Evolutionary conservation across 2,329 filamentous ascomycete species (phyloP).

Genomic region (Xylaria hypoxylon): DNA sequence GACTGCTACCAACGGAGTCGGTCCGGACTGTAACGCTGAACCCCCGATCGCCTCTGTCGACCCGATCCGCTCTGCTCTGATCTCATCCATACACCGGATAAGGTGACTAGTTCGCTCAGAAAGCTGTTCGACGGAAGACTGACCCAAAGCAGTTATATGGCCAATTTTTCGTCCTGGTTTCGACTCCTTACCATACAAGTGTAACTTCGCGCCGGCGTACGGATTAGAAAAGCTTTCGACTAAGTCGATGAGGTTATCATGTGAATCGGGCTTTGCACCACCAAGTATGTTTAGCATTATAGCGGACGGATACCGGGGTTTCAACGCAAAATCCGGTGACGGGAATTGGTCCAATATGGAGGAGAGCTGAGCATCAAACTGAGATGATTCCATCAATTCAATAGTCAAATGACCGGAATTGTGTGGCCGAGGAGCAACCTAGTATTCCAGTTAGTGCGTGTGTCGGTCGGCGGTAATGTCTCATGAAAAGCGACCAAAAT

Average conservation of each 20-base stretch:
- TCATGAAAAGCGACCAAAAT: not conserved
- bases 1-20: constrained; percentile 73
- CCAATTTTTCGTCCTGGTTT: constrained; percentile 94
- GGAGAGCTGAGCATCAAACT: constrained; percentile 90
- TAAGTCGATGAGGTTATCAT: constrained; percentile 63
- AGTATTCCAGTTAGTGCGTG: constrained; percentile 7
- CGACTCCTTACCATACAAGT: constrained; percentile 92
- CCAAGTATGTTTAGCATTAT: constrained; percentile 89
- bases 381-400: constrained; percentile 86
- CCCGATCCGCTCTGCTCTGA: constrained; percentile 66
- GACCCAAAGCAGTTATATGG: constrained; percentile 85
- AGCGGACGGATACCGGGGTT: constrained; percentile 68
- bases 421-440: constrained; percentile 61
- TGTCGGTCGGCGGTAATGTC: not conserved
- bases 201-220: constrained; percentile 69
- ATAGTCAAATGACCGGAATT: constrained; percentile 97
- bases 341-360: constrained; percentile 79
- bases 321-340: constrained; percentile 64
- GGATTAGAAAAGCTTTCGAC: constrained; percentile 58
- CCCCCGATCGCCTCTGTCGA: constrained; percentile 36
- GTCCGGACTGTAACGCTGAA: constrained; percentile 44
- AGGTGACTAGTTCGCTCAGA: constrained; percentile 72
- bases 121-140: constrained; percentile 73
- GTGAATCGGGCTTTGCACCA: constrained; percentile 72
- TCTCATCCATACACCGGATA: constrained; percentile 71